Evolutionary conservation across 2,329 filamentous ascomycete species (phyloP), one percentile per base, ranked within the genome.

Genomic region (Ophiocordyceps robertsii): DNA sequence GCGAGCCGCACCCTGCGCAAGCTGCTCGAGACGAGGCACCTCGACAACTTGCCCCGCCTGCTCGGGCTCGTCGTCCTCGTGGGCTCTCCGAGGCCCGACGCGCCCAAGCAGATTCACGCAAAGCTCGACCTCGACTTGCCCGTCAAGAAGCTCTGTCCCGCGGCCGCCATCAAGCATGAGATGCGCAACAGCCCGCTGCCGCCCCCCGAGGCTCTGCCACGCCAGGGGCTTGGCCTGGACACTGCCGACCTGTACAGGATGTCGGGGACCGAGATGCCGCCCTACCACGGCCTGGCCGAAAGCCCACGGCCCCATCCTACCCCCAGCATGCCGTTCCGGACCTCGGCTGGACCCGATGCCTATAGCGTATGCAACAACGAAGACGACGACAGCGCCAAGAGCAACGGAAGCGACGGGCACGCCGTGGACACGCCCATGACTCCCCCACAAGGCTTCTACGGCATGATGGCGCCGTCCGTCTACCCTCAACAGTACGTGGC

Each of bases 21-120:
- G 46, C 60, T 62, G 35, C 59, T 70, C 4, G 67, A 70, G 48
- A 67, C 65, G 17, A 58, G 65, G 3, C 67, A 70, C 46, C 54
- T 69, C 14, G 59, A 57, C 19, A 61, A 69, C 42, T 39, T 64
- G 6, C 54, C 60, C 29, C 49, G 60, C 13, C 50, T 68, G 9
- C 55, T 68, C 10, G 60, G 64, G 37, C 65, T 63, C 42, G 61
- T 64, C 29, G 52, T 64, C 29, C 51, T 60, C 6, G 51, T 67
- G n/a, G 63, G 62, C 19, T 36, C 33, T 5, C 9, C 33, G 17
- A n/a, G 17, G 2, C 33, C 33, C 9, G 33, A 36, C 10, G 33
- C 33, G 13, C 13, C 33, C 14, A 36, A 19, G 33, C 33, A 36
- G 6, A 5, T 36, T 2, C 33, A 36, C 9, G 33, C 37, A 38